Base-by-base conservation (phyloP, 2,329 filamentous ascomycete species). In the Clonostachys rhizophaga region DNA sequence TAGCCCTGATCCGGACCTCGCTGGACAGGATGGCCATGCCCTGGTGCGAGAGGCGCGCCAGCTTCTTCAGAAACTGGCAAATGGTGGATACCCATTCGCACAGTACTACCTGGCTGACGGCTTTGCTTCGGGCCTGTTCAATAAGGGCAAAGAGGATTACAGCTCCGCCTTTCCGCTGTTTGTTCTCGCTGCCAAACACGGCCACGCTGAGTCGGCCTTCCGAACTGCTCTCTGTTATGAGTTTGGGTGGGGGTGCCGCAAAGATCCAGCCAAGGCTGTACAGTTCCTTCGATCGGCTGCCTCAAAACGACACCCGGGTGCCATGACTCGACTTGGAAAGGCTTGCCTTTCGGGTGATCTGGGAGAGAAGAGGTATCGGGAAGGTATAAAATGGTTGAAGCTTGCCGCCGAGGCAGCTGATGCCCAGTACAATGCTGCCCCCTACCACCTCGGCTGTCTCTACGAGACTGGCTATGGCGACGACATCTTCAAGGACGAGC, bases 101-200 rank as follows among this genome's bases (percentile, higher is more conserved):
- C 94, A 99, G 65, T 99, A 99, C 70, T 97, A 97, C 64, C 82
- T 99, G 12, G 94, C 84, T 17, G 94, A 99, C 62, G 94, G 94
- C 2, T 96, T 89, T 62, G 89, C 91, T 3, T 96, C 92, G 6
- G 94, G 94, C 1, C 75, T 99, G 20, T 97, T 99, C 68, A 95
- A 84, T 70, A 97, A 96, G 66, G 89, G 90, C 51, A 95, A 92
- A 62, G 84, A 90, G 58, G 94, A 99, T 63, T 87, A 95, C 62
- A 89, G 91, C 61, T 85, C 88, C 39, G 91, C 94, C 1, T 97
- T 97, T 61, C 87, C 90, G 9, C 81, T 97, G 33, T 99, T 99
- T 62, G 79, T 96, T 36, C 82, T 94, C 14, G 94, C 94, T 9
- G 92, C 89, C 58, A 99, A 97, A 70, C 94, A 96, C 68, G 94